phyloP scores from a whole-genome alignment of 1,139 yeast species.

The Sugiyamaella grinbergsii region DNA sequence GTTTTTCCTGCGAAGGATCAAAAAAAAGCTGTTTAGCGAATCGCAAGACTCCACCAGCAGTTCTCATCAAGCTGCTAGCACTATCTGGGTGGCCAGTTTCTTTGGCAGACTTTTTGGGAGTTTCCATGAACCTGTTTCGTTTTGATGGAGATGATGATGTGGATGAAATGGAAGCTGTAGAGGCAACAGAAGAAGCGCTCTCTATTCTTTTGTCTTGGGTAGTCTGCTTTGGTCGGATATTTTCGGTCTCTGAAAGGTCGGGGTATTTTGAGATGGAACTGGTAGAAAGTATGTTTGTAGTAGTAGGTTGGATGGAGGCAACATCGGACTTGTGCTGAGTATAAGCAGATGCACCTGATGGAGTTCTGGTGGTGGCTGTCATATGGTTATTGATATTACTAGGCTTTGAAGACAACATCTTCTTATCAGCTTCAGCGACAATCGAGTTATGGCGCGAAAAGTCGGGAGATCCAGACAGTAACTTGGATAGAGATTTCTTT shows the following conservation, averaged over 20 bases:
- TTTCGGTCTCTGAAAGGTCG: not conserved
- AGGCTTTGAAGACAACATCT: not conserved
- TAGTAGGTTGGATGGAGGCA: too few relatives aligned
- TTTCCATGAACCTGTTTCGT: not conserved
- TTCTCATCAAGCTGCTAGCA: slow-evolving; percentile 17
- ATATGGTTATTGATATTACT: not conserved
- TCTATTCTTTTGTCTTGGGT: not conserved
- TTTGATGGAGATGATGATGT: slow-evolving; percentile 1
- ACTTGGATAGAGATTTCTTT: slow-evolving; percentile 41
- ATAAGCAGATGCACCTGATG: not conserved
- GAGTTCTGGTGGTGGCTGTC: not conserved
- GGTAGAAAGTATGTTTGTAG: not conserved
- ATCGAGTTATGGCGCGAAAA: slow-evolving; percentile 21
- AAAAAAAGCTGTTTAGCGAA: slow-evolving; percentile 34
- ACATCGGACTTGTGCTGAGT: too few relatives aligned
- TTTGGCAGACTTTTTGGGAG: not conserved
- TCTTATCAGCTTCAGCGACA: slow-evolving; percentile 21
- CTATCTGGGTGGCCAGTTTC: slow-evolving; percentile 11
- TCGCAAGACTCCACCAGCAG: slow-evolving; percentile 32
- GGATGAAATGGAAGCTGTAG: not conserved
- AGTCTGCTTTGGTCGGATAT: not conserved
- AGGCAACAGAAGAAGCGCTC: not conserved
- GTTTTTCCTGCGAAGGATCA: slow-evolving; percentile 24
- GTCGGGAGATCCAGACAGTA: slow-evolving; percentile 27
- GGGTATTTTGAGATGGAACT: not conserved